phyloP scores from a whole-genome alignment of 2,329 filamentous ascomycete species.

The Ophiosphaerella herpotricha region DNA sequence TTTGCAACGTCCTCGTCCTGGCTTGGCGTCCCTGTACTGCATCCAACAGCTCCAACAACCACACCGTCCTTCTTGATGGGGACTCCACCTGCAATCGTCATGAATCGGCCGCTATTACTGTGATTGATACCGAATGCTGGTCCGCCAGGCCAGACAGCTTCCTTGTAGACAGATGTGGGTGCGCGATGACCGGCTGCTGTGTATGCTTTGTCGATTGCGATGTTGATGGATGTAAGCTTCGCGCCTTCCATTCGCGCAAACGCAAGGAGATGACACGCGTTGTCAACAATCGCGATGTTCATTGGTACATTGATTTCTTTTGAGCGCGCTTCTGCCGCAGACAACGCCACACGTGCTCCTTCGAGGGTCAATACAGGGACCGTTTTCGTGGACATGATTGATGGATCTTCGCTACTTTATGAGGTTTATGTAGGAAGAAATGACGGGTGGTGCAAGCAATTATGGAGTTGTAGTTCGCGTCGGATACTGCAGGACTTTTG shows the following conservation, averaged over 20 bases:
- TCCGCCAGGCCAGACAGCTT: conserved; percentile 59
- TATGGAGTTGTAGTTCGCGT: not conserved
- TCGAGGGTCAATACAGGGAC: conserved; percentile 41
- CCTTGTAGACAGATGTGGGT: conserved; percentile 59
- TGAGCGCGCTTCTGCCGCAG: conserved; percentile 44
- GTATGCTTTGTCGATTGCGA: conserved; percentile 67
- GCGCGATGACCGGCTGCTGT: conserved; percentile 60
- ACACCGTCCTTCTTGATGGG: conserved; percentile 55
- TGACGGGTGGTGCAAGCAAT: too few relatives aligned
- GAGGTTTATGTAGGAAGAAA: too few relatives aligned
- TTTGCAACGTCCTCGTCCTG: conserved; percentile 60
- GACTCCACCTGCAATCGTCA: conserved; percentile 59
- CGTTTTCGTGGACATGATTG: conserved; percentile 38
- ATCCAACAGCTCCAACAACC: conserved; percentile 60
- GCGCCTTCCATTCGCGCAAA: conserved; percentile 56
- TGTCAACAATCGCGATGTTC: conserved; percentile 58
- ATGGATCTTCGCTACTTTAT: too few relatives aligned
- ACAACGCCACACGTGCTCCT: conserved; percentile 43
- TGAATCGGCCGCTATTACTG: conserved; percentile 59
- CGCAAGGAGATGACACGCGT: conserved; percentile 51
- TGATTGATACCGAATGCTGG: conserved; percentile 58
- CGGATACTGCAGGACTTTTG: conserved; percentile 5
- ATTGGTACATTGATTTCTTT: conserved; percentile 46
- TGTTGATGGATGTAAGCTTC: conserved; percentile 58
- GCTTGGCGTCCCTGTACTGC: conserved; percentile 59